Base-by-base conservation (phyloP, 768 basidiomycete species). In the Hortiboletus flavorubellus region DNA sequence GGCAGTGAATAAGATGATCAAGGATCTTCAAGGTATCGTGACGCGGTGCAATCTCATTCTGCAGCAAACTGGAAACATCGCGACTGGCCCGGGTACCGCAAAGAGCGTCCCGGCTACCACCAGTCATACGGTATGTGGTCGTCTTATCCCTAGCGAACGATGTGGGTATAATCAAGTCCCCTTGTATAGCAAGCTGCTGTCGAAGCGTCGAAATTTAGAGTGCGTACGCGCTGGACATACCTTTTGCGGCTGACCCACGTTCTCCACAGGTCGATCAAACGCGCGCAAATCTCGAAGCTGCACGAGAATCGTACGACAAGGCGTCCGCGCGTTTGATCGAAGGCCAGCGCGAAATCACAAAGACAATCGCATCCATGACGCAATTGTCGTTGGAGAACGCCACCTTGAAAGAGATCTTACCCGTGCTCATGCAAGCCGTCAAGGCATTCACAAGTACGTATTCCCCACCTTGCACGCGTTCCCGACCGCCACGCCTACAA, bases 31-130 rank as follows among this genome's bases (percentile, higher is more conserved):
- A 23, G 48, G 30, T 14, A 55, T 59, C n/a, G 61, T 62, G n/a
- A 62, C 61, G 11, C 60, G 48, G 38, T 62, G 61, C 39, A 62
- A 62, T 34, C 60, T 62, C 21, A 55, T 62, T 41, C 50, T 62
- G 11, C 61, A 55, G 30, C 61, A 62, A 38, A 54, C 56, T 2
- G 61, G 56, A 1, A 58, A 46, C n/a, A 31, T 41, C n/a, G 56
- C 53, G 12, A 59, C 48, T 14, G 61, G 60, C 15, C 61, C 61
- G 18, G 61, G 60, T 18, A 62, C 60, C 5, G 56, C 56, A 23
- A 51, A 52, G 43, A 40, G 23, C n/a, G 60, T 58, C 7, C 50
- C 48, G 21, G 38, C 50, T 9, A 33, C 47, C 6, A 10, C 26
- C 16, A 44, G 59, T 38, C 49, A 31, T 23, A 14, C 48, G 26